phyloP scores from a whole-genome alignment of 805 yeast species.

The Sugiyamaella marilandica region DNA sequence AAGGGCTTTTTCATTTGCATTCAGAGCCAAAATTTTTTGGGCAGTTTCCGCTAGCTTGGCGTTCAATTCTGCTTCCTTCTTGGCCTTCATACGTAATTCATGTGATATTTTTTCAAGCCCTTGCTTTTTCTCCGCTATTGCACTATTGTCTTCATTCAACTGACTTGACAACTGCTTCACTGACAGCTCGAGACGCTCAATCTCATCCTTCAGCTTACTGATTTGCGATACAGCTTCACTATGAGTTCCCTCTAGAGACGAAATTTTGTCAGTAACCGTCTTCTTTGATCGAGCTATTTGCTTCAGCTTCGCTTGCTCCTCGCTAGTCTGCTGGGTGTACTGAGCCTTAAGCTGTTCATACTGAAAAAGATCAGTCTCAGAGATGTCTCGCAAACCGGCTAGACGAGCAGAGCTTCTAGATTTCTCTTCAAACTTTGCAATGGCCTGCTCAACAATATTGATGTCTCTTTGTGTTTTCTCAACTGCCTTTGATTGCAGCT shows the following conservation, averaged over 20 bases:
- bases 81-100: constrained; percentile 21
- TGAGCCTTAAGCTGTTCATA: constrained; percentile 55
- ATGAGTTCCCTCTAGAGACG: constrained; percentile 16
- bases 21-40: constrained; percentile 60
- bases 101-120: constrained; percentile 22
- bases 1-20: constrained; percentile 72
- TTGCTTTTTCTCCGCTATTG: constrained; percentile 23
- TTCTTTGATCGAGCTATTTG: constrained; percentile 22
- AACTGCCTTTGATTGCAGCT: constrained; percentile 45
- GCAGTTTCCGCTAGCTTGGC: constrained; percentile 57
- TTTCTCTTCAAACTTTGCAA: constrained; percentile 37
- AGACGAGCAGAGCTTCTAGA: constrained; percentile 32
- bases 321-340: constrained; percentile 33
- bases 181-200: constrained; percentile 37
- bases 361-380: constrained; percentile 48
- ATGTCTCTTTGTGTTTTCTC: constrained; percentile 45
- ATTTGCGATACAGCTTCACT: constrained; percentile 16
- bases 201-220: constrained; percentile 27
- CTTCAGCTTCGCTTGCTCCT: constrained; percentile 23
- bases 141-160: constrained; percentile 24
- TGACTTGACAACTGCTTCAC: constrained; percentile 32
- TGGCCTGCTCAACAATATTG: constrained; percentile 40
- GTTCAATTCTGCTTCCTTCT: constrained; percentile 57
- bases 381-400: constrained; percentile 35
- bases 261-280: constrained; percentile 23